phyloP scores from a whole-genome alignment of 352 stramenopile species.

The Pythium insidiosum region DNA sequence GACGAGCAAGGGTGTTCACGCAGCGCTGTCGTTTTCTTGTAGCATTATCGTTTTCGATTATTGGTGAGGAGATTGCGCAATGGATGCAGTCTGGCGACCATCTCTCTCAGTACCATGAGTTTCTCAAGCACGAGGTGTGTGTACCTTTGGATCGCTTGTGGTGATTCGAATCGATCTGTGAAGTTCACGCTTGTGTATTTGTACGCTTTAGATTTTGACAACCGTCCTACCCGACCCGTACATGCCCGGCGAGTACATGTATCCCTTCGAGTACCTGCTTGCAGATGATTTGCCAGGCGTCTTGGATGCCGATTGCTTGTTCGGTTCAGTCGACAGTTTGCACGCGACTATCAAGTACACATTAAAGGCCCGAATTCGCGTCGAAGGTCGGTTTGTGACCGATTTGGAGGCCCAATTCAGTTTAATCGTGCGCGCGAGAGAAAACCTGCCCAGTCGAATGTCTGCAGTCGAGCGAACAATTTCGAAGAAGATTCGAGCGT shows the following conservation, averaged over 20 bases:
- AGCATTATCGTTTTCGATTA: constrained; percentile 50
- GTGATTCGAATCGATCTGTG: too few relatives aligned
- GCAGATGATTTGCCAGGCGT: constrained; percentile 42
- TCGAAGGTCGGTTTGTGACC: constrained; percentile 60
- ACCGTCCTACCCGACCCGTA: constrained; percentile 40
- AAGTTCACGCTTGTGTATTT: too few relatives aligned
- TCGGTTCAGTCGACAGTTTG: constrained; percentile 36
- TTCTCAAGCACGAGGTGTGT: constrained; percentile 48
- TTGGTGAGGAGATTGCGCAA: constrained; percentile 58
- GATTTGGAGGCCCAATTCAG: constrained; percentile 53
- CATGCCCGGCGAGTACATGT: constrained; percentile 56
- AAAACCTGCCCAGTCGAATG: constrained; percentile 16
- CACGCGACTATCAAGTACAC: constrained; percentile 76
- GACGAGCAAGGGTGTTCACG: neutral
- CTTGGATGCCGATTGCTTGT: constrained; percentile 42
- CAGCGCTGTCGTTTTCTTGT: neutral
- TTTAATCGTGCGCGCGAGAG: constrained; percentile 33
- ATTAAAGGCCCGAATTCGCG: constrained; percentile 54
- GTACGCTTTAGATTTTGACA: constrained; percentile 29
- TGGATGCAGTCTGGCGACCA: constrained; percentile 54
- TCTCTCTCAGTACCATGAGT: constrained; percentile 59
- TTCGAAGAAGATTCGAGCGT: constrained; percentile 47
- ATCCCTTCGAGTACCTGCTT: constrained; percentile 57
- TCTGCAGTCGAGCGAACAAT: constrained; percentile 47
- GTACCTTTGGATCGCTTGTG: too few relatives aligned